These are phyloP conservation scores for Talaromyces liani DNA, from an alignment of 495 filamentous ascomycete species.

Conservation along the genomic window DNA sequence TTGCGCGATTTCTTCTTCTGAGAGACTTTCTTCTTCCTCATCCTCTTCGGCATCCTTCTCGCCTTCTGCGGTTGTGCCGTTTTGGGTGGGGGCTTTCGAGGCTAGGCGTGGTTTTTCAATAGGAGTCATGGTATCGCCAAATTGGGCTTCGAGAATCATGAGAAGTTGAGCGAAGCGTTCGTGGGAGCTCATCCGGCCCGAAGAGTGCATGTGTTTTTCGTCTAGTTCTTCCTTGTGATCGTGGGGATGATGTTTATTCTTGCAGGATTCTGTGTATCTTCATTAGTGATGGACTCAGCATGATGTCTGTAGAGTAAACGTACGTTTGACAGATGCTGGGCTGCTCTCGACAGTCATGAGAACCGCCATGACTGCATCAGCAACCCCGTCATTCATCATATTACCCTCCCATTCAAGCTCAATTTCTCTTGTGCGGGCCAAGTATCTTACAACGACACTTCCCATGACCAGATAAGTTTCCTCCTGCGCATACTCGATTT, in stretches of 20 bases:
- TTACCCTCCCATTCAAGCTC: conserved; percentile 97
- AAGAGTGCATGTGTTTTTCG: conserved; percentile 47
- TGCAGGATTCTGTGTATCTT: conserved; percentile 42
- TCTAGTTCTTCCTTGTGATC: conserved; percentile 46
- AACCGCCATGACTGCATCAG: conserved; percentile 89
- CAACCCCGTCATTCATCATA: conserved; percentile 93
- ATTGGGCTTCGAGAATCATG: conserved; percentile 96
- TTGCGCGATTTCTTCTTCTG: conserved; percentile 42
- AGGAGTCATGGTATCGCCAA: conserved; percentile 69
- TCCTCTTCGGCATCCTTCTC: conserved; percentile 20
- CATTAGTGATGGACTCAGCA: conserved; percentile 10
- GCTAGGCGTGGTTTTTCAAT: conserved; percentile 59
- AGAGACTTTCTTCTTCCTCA: conserved; percentile 32
- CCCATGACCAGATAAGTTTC: conserved; percentile 81
- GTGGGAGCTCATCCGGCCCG: conserved; percentile 43
- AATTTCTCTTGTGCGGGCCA: conserved; percentile 60
- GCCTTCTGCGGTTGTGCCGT: conserved; percentile 15
- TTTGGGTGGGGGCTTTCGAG: conserved; percentile 20
- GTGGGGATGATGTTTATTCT: conserved; percentile 41
- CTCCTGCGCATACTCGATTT: conserved; percentile 33
- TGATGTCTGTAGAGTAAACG: conserved; percentile 16
- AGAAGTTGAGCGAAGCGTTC: conserved; percentile 77
- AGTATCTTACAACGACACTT: conserved; percentile 68
- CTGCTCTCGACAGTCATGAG: conserved; percentile 84
- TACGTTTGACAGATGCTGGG: conserved; percentile 91